Evolutionary conservation across 1,139 yeast genomes (phyloP), one percentile per base, ranked within the genome.

Genomic region (Hemisphaericaspora subhashii): DNA sequence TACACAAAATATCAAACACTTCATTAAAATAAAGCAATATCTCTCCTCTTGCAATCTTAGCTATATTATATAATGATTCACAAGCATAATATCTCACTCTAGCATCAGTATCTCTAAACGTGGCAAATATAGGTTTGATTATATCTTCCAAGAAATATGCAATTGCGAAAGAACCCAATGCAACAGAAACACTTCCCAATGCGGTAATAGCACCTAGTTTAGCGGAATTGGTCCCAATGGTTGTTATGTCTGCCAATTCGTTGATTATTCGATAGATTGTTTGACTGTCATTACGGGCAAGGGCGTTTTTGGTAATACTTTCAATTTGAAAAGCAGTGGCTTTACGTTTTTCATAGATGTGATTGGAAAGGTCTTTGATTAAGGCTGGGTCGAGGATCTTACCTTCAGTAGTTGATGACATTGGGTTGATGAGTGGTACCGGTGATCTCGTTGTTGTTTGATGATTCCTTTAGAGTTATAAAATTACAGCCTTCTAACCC

Each of bases 41-140:
- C 60, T 94, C 98, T 14, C 98, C 98, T 51, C 95, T 80, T 4
- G 98, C 96, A 16, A 92, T 95, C 59, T 94, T 94, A 38, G 98
- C 96, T 36, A 94, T 90, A 62, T 94, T 94, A 63, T 94, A 94
- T 47, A 94, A 72, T 31, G 96, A 86, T 58, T 94, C 99, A 65
- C 98, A 92, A 0, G 98, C 98, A 60, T 90, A 94, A 54, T 94
- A 94, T 38, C 99, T 72, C 7, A 94, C 98, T 48, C 96, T 77
- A 9, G 97, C 95, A 57, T 94, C 97, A 43, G 94, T 96, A 55
- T 94, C 98, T 39, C 95, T 90, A 60, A 94, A 94, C 44, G 98
- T 92, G 0, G 97, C 94, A 52, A 94, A 71, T 13, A 94, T 96
- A 0, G 99, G 97, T 44, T 87, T 94, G 44, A 92, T 80, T 45